Evolutionary conservation across 257 asterid species (phyloP).

Genomic region (Ilex asprella): DNA sequence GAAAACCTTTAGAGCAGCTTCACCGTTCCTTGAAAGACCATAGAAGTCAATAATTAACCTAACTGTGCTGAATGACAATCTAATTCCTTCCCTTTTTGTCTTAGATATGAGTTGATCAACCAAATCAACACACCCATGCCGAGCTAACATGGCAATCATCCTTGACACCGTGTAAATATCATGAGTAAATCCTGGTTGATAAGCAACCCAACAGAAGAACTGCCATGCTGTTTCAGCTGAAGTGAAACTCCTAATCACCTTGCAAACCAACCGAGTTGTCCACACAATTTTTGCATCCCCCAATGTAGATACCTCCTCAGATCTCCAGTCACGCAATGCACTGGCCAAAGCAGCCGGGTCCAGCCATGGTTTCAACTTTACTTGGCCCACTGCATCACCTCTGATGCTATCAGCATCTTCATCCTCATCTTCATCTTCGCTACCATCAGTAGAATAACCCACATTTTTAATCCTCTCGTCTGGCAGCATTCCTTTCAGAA

Average conservation of each 20-base stretch:
- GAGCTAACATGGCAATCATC: slow-evolving; percentile 74
- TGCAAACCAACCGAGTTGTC: slow-evolving; percentile 83
- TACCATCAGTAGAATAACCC: slow-evolving; percentile 31
- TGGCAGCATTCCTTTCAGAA: slow-evolving; percentile 58
- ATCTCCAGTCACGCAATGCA: slow-evolving; percentile 59
- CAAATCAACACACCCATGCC: slow-evolving; percentile 50
- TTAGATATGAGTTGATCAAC: slow-evolving; percentile 68
- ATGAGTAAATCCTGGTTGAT: slow-evolving; percentile 72
- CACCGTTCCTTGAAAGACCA: slow-evolving; percentile 63
- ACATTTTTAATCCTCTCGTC: slow-evolving; percentile 63
- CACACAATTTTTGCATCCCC: slow-evolving; percentile 62
- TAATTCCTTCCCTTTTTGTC: slow-evolving; percentile 55
- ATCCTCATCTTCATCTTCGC: slow-evolving; percentile 50
- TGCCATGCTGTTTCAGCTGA: slow-evolving; percentile 79
- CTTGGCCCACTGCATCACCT: slow-evolving; percentile 26
- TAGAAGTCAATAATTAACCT: slow-evolving; percentile 66
- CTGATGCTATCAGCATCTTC: slow-evolving; percentile 20
- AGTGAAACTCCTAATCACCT: slow-evolving; percentile 59
- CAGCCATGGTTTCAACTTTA: slow-evolving; percentile 78
- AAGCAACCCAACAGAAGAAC: slow-evolving; percentile 83
- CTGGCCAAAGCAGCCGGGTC: slow-evolving; percentile 84
- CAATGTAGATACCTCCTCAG: slow-evolving; percentile 56
- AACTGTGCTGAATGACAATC: slow-evolving; percentile 66
- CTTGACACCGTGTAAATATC: slow-evolving; percentile 77
- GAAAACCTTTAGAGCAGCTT: slow-evolving; percentile 63